These are phyloP conservation scores for Arctium lappa DNA, from an alignment of 129 eudicot genomes.

Conservation along the genomic window DNA sequence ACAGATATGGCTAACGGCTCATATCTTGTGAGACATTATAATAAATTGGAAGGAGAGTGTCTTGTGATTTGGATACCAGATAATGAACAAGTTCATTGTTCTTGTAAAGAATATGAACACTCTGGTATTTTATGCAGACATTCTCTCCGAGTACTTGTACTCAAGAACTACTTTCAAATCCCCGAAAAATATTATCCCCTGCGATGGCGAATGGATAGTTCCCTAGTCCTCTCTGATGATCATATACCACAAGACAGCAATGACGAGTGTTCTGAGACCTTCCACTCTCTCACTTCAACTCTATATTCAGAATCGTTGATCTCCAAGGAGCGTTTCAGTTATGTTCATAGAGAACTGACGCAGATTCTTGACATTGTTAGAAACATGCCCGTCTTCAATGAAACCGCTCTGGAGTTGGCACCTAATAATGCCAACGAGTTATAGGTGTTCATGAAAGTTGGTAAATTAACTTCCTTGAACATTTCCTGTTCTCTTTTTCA, in stretches of 20 bases:
- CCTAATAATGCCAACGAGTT: slow-evolving; percentile 39
- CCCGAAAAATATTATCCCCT: slow-evolving; percentile 65
- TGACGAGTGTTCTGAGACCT: slow-evolving; percentile 53
- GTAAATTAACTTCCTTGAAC: no score
- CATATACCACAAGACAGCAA: slow-evolving; percentile 33
- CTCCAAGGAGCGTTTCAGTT: slow-evolving; percentile 59
- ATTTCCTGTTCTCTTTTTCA: neutral
- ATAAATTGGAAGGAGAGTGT: slow-evolving; percentile 66
- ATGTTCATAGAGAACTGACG: slow-evolving; percentile 57
- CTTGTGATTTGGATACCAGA: slow-evolving; percentile 66
- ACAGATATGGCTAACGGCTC: slow-evolving; percentile 71
- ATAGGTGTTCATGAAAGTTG: neutral
- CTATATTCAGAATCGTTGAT: slow-evolving; percentile 53
- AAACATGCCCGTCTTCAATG: slow-evolving; percentile 53
- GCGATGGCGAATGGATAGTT: slow-evolving; percentile 61
- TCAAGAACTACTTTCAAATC: slow-evolving; percentile 67
- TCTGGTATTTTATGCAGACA: slow-evolving; percentile 67
- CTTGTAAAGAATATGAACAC: slow-evolving; percentile 74
- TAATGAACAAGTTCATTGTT: slow-evolving; percentile 71
- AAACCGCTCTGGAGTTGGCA: slow-evolving; percentile 31
- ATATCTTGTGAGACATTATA: slow-evolving; percentile 64
- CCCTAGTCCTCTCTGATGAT: slow-evolving; percentile 41
- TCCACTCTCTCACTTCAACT: slow-evolving; percentile 48
- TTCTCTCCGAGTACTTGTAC: slow-evolving; percentile 57
- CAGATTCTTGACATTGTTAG: slow-evolving; percentile 56